Evolutionary conservation across 2,329 filamentous ascomycete species (phyloP), one percentile per base, ranked within the genome.

Genomic region (Fusarium camptoceras): DNA sequence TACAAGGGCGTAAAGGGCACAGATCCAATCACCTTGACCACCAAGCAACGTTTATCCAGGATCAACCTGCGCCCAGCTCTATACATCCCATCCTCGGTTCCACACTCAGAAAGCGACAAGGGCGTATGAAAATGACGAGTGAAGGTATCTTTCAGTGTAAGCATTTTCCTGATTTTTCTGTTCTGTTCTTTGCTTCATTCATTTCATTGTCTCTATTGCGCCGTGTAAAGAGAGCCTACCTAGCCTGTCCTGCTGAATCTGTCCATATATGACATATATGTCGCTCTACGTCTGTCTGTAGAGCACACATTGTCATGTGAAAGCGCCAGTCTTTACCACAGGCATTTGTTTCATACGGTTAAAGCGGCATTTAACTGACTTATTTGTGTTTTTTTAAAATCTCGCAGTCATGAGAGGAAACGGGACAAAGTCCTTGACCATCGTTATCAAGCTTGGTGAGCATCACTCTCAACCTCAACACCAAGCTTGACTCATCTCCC

Each of bases 371-470:
- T 78, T 86, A 88, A 76, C 86, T 93, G 72, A 93, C 90, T 30
- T 43, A 34, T 47, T 60, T 27, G 27, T 42, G 44, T 49, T 51
- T 58, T 39, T 44, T 37, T 55, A 44, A 28, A 49, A 61, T 48
- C 54, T 78, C 55, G 77, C 81, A 87, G 87, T 79, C 72, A 92
- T 92, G 90, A 93, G 89, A 83, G 83, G 81, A 43, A 81, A 70
- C 51, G 66, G 70, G 57, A 53, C 61, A 61, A 91, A 88, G 71
- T 69, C 75, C 47, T 68, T 78, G 70, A 81, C 78, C 56, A 88
- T 96, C 69, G 93, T 97, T 75, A 95, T 97, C 76, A 97, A 97
- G 84, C 88, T 97, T 70, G 93, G 93, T 96, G 86, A 79, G 86
- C 54, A 42, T 20, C 46, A 25, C 22, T 43, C 11, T 48, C 27